A percentile compares a stretch with the other conserved stretches of the same genome.
Evolutionary conservation across 2,329 filamentous ascomycete species (phyloP).

Genomic region (Pseudogymnoascus verrucosus): DNA sequence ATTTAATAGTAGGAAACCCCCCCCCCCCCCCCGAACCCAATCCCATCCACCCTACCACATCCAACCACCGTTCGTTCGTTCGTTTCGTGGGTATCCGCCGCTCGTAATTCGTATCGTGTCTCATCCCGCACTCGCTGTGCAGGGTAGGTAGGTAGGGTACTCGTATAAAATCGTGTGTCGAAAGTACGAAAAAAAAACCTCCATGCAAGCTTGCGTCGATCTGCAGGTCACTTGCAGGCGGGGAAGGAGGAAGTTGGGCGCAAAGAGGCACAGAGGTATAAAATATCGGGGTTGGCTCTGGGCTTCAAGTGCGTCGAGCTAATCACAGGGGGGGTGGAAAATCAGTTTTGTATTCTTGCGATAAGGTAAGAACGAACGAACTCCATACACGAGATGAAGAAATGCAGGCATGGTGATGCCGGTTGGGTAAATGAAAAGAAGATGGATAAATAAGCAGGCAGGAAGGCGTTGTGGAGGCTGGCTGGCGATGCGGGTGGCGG

Average conservation of each 20-base stretch:
- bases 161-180: too few relatives aligned
- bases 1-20: neutral
- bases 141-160: too few relatives aligned
- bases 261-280: neutral
- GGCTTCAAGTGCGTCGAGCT: neutral
- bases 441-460: neutral
- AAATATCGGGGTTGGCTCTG: neutral
- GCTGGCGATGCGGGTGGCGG: neutral
- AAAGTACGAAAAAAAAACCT: too few relatives aligned
- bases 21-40: neutral
- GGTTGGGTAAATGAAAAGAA: neutral
- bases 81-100: neutral
- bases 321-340: neutral
- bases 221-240: neutral
- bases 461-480: neutral
- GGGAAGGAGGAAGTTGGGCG: neutral
- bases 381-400: constrained; percentile 3
- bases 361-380: constrained; percentile 2
- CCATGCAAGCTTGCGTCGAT: neutral
- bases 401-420: too few relatives aligned
- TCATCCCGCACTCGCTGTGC: too few relatives aligned
- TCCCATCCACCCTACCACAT: neutral
- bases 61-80: neutral
- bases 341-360: neutral
- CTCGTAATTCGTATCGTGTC: neutral